A percentile compares a stretch with the other conserved stretches of the same genome.
Conservation (phyloP, 2,329 filamentous ascomycete genomes). For the Cryphonectria radicalis region DNA sequence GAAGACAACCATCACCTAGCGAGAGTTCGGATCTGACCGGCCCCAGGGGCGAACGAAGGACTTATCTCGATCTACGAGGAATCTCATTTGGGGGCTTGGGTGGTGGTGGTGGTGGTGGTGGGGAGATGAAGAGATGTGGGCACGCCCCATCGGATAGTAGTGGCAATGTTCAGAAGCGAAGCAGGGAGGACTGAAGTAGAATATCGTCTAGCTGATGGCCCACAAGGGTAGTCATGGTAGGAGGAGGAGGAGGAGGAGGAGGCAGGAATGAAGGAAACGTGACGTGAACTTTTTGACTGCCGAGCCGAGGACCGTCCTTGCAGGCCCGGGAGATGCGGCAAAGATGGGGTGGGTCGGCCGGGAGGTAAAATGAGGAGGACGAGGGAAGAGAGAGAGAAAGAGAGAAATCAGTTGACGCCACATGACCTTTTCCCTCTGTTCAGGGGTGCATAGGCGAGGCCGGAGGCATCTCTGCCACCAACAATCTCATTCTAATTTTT, state of each 20-base stretch:
- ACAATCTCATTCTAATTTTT: neutral
- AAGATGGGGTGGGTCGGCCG: neutral
- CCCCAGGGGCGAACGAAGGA: neutral
- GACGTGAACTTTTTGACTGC: neutral
- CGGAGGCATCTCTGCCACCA: constrained; percentile 4
- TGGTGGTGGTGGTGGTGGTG: neutral
- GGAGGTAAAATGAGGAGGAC: neutral
- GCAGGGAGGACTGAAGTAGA: constrained; percentile 7
- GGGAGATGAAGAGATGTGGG: neutral
- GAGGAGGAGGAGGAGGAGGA: neutral
- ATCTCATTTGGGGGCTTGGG: neutral
- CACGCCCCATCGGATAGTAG: neutral
- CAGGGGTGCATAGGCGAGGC: neutral
- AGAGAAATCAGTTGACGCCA: neutral
- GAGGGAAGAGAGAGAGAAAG: neutral
- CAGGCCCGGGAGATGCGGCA: neutral
- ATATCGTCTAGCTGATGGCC: constrained; percentile 13
- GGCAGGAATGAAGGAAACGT: neutral
- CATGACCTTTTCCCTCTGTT: neutral
- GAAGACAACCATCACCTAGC: neutral
- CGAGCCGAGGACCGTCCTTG: neutral
- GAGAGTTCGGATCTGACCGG: neutral
- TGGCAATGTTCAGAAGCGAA: constrained; percentile 5
- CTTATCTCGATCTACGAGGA: neutral
- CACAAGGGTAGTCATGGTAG: neutral